A percentile compares a stretch with the other conserved stretches of the same genome.
These are phyloP conservation scores for Clausena lansium DNA, from an alignment of 345 rosid genomes.

Conservation along the genomic window DNA sequence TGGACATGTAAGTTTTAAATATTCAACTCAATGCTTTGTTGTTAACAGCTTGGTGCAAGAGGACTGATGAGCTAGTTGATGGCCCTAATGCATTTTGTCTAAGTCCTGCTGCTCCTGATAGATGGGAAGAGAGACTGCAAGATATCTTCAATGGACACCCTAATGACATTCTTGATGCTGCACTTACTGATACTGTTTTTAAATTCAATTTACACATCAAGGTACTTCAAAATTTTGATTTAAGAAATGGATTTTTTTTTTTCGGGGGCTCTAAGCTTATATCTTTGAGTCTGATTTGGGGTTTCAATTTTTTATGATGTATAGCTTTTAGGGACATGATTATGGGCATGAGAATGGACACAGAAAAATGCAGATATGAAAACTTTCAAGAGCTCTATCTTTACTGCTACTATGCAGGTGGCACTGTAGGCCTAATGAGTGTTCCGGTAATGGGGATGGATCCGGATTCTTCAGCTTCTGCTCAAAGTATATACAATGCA, in stretches of 20 bases:
- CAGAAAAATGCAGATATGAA: constrained; percentile 37
- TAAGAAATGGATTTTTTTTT: neutral
- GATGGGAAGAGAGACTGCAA: constrained; percentile 59
- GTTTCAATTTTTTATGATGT: too few species aligned
- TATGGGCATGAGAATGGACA: constrained; percentile 68
- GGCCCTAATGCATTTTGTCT: constrained; percentile 47
- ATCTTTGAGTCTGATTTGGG: neutral
- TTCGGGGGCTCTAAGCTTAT: neutral
- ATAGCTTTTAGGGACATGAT: constrained; percentile 67
- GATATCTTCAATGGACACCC: constrained; percentile 57
- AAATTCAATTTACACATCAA: constrained; percentile 53
- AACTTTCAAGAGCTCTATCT: constrained; percentile 55
- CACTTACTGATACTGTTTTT: constrained; percentile 50
- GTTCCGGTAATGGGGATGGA: constrained; percentile 70
- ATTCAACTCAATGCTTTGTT: neutral
- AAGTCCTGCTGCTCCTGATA: constrained; percentile 42
- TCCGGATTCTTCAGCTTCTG: constrained; percentile 34
- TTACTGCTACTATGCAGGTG: constrained; percentile 58
- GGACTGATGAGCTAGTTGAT: constrained; percentile 61
- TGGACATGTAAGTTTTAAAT: too few species aligned
- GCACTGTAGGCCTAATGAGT: constrained; percentile 61
- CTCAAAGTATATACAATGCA: constrained; percentile 36
- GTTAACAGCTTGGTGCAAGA: constrained; percentile 60
- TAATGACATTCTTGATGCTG: constrained; percentile 59
- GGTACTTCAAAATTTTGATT: constrained; percentile 3